Conservation (phyloP, 805 yeast genomes). For the Ogataea henricii region DNA sequence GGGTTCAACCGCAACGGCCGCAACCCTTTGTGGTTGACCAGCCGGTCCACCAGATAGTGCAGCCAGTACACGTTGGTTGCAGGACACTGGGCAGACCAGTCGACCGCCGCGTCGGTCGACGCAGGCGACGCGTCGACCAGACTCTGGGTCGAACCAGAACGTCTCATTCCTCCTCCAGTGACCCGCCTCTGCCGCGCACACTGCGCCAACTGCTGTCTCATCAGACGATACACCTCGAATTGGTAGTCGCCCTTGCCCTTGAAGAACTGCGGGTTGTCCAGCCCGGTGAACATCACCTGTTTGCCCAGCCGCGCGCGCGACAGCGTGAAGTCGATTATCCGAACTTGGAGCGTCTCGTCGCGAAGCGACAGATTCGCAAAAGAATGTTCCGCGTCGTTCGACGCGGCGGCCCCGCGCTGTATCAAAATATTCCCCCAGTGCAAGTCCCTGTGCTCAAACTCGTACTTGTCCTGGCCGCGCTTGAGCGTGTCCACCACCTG, state of each 20-base stretch:
- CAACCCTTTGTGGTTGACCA: slow-evolving; percentile 43
- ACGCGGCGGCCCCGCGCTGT: slow-evolving; percentile 21
- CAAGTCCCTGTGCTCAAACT: slow-evolving; percentile 73
- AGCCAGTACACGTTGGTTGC: slow-evolving; percentile 65
- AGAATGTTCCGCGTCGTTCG: slow-evolving; percentile 15
- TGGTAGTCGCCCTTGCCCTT: slow-evolving; percentile 61
- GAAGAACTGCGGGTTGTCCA: slow-evolving; percentile 66
- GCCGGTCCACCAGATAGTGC: slow-evolving; percentile 55
- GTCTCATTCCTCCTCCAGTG: not conserved
- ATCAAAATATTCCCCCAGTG: slow-evolving; percentile 67
- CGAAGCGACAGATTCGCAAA: slow-evolving; percentile 14
- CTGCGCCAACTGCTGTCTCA: slow-evolving; percentile 42
- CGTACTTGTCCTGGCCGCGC: slow-evolving; percentile 49
- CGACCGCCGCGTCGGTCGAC: slow-evolving; percentile 28
- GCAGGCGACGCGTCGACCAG: slow-evolving; percentile 1
- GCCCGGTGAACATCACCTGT: slow-evolving; percentile 48
- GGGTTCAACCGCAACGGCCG: slow-evolving; percentile 32
- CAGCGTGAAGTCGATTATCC: slow-evolving; percentile 59
- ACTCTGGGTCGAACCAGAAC: slow-evolving; percentile 11
- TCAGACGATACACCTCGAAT: slow-evolving; percentile 59
- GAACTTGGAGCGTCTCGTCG: slow-evolving; percentile 34
- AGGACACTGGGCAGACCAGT: slow-evolving; percentile 50
- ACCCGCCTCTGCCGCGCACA: not conserved
- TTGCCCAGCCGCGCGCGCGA: slow-evolving; percentile 45
- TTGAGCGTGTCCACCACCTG: slow-evolving; percentile 50